Evolutionary conservation across 331 rosid species (phyloP), one percentile per base, ranked within the genome.

Genomic region (Telfairia occidentalis): DNA sequence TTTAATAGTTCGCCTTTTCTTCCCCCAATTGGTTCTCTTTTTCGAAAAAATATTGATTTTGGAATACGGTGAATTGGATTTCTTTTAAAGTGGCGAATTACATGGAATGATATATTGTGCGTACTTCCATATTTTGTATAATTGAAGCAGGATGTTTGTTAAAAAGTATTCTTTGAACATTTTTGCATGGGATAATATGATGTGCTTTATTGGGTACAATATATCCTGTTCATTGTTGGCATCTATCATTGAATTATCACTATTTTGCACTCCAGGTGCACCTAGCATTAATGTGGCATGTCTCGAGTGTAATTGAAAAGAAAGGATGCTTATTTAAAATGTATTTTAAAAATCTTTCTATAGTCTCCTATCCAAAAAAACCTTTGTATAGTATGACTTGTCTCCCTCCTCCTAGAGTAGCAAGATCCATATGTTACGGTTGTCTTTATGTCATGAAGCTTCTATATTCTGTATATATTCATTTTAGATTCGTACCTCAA

Each of bases 401-500:
- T 43, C 74, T 43, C 37, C 74, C 24, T 34, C 45, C 70, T 69
- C 13, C 12, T 69, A 37, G 64, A 43, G 6, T 45, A 32, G 48
- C 29, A 34, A 35, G 64, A 30, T n/a, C 9, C 1, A 15, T 73
- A 13, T 53, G n/a, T 24, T 21, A 53, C 15, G 38, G 64, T 34
- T 38, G 16, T 53, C 18, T 21, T 37, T 35, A 35, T 48, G 21
- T 73, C 50, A 21, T 10, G 50, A 53, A 16, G 65, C 15, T 53
- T 32, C 53, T 58, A 24, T 75, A 15, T 28, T 26, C 4, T 19
- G 16, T 37, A 19, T 19, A 30, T 52, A 8, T 43, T 24, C 13
- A 42, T 60, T 70, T 55, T 30, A 40, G 74, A 26, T 53, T 64
- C 49, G 67, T 72, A 61, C 52, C 74, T 81, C 78, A 78, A 75